These are phyloP conservation scores for Akebia trifoliata DNA, from an alignment of 164 flowering plant genomes.

Conservation along the genomic window DNA sequence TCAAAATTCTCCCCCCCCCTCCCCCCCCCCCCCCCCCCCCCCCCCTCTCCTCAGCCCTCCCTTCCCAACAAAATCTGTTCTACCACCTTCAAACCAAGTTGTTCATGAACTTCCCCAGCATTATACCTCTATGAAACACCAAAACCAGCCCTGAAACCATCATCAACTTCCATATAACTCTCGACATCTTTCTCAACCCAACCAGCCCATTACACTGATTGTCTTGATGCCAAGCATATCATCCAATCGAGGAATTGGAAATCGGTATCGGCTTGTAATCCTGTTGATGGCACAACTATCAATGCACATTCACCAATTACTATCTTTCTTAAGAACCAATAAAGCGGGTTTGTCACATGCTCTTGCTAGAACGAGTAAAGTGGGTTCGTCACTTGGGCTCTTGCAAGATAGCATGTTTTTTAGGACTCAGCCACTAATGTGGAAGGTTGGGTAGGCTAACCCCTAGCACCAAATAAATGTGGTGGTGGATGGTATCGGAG, in stretches of 20 bases:
- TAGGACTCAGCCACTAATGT: background rate
- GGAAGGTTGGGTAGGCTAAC: slow-evolving; percentile 1
- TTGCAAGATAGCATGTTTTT: background rate
- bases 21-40: too few relatives aligned
- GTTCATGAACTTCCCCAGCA: too few relatives aligned
- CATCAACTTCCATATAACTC: too few relatives aligned
- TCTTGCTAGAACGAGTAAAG: background rate
- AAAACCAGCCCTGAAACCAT: too few relatives aligned
- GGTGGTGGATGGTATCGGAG: background rate
- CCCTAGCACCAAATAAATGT: background rate
- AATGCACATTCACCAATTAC: slow-evolving; percentile 1
- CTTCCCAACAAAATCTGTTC: too few relatives aligned
- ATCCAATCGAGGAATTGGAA: slow-evolving; percentile 2
- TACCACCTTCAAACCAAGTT: too few relatives aligned
- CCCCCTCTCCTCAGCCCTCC: too few relatives aligned
- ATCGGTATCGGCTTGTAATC: background rate
- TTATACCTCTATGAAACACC: too few relatives aligned
- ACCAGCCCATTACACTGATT: too few relatives aligned
- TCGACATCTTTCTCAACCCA: too few relatives aligned
- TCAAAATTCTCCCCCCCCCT: too few relatives aligned
- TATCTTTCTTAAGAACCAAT: background rate
- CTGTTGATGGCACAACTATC: background rate
- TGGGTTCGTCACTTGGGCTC: too few relatives aligned
- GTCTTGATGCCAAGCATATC: slow-evolving; percentile 12
- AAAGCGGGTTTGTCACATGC: background rate